A percentile compares a stretch with the other conserved stretches of the same genome.
These are phyloP conservation scores for Neofusicoccum kwambonambiense DNA, from an alignment of 2,329 filamentous ascomycete species.

Conservation along the genomic window DNA sequence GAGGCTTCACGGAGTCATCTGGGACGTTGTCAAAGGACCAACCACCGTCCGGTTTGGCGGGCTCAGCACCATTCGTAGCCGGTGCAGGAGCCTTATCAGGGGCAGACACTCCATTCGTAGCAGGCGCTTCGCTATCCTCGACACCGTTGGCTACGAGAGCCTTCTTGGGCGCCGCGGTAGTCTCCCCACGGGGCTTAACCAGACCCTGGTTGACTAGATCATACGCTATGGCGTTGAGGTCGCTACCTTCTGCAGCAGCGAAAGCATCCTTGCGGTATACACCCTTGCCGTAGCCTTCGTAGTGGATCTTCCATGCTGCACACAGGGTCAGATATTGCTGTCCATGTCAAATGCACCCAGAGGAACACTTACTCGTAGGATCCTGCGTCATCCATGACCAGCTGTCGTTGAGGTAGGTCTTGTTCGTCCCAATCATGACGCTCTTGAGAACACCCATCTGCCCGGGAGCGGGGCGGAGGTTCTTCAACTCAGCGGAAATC, in stretches of 20 bases:
- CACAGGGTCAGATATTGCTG: not conserved
- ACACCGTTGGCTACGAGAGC: not conserved
- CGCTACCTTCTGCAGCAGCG: not conserved
- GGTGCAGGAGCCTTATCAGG: not conserved
- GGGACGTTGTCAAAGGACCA: not conserved
- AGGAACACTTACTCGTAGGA: conserved; percentile 44
- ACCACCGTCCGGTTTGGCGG: not conserved
- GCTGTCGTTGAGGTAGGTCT: conserved; percentile 49
- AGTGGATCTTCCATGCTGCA: conserved; percentile 18
- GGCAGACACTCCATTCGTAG: not conserved
- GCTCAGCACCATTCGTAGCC: not conserved
- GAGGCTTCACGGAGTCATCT: not conserved
- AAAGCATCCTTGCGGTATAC: not conserved
- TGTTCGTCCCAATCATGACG: conserved; percentile 37
- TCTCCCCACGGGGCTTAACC: not conserved
- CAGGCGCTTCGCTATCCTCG: not conserved
- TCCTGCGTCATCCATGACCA: conserved; percentile 49
- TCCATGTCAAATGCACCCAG: too few relatives aligned
- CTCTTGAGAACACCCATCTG: conserved; percentile 49
- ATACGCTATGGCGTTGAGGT: not conserved
- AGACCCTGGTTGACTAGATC: not conserved
- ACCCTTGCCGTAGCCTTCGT: conserved; percentile 15
- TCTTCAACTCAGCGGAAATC: conserved; percentile 44
- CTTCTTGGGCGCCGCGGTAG: not conserved
- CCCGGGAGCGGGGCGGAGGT: conserved; percentile 48